Conservation (phyloP, 2,329 filamentous ascomycete genomes). For the Aspergillus texensis region DNA sequence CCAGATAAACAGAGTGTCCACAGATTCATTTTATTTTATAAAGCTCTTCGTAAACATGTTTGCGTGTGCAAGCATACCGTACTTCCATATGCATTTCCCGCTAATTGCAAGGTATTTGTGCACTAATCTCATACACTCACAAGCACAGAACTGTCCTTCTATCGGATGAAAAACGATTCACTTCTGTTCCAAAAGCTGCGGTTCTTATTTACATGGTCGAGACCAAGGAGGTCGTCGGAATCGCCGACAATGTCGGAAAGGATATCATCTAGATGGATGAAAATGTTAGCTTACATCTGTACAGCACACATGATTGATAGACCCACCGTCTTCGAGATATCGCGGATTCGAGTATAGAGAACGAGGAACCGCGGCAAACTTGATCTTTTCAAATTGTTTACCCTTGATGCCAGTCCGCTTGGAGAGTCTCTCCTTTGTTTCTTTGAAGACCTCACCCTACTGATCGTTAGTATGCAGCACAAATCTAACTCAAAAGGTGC, state of each 20-base stretch:
- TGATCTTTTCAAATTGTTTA: constrained; percentile 98
- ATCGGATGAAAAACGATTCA: constrained; percentile 67
- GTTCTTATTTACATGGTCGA: constrained; percentile 66
- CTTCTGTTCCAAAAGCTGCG: constrained; percentile 61
- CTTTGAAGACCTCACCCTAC: constrained; percentile 80
- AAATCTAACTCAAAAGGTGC: neutral
- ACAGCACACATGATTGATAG: neutral
- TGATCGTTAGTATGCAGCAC: constrained; percentile 18
- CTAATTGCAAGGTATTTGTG: constrained; percentile 6
- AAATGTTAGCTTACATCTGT: neutral
- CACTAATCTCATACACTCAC: neutral
- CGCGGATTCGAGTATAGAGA: constrained; percentile 73
- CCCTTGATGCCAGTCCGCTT: constrained; percentile 93
- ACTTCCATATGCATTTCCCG: constrained; percentile 13
- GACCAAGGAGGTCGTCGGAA: constrained; percentile 72
- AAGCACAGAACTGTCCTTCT: constrained; percentile 24
- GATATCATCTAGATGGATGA: constrained; percentile 43
- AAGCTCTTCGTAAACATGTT: constrained; percentile 7
- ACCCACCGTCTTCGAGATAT: constrained; percentile 85
- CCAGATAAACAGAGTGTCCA: neutral
- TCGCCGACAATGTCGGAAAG: constrained; percentile 68
- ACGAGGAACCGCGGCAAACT: constrained; percentile 80
- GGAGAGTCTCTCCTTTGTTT: constrained; percentile 92
- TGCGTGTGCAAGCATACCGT: constrained; percentile 6
- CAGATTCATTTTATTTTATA: constrained; percentile 4